phyloP scores from a whole-genome alignment of 2,329 filamentous ascomycete species.

The Cladosporium oxysporum region DNA sequence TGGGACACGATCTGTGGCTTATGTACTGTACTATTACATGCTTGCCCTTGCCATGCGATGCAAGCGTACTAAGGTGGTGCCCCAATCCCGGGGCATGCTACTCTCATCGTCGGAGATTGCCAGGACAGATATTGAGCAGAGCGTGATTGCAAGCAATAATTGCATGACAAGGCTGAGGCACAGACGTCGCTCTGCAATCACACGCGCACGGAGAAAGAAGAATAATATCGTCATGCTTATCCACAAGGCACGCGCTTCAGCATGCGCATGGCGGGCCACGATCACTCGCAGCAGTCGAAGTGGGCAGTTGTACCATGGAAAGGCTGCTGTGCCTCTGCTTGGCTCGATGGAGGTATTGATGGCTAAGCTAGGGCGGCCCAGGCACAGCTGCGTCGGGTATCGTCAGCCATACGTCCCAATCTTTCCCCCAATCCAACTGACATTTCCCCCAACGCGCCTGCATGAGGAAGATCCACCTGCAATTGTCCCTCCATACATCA shows the following conservation, averaged over 20 bases:
- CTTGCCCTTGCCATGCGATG: not conserved
- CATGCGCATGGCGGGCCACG: not conserved
- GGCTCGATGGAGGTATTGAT: not conserved
- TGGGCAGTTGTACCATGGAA: not conserved
- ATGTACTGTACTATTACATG: not conserved
- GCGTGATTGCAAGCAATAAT: not conserved
- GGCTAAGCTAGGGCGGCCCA: not conserved
- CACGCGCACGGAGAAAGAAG: not conserved
- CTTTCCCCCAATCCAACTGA: not conserved
- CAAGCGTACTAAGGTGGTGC: not conserved
- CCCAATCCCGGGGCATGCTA: not conserved
- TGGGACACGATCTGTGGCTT: not conserved
- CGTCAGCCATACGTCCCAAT: conserved; percentile 2
- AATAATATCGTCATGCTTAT: not conserved
- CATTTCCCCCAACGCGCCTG: conserved; percentile 3
- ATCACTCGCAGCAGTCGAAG: not conserved
- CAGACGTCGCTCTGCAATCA: not conserved
- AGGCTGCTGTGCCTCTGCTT: not conserved
- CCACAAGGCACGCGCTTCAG: not conserved
- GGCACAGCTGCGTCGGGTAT: not conserved
- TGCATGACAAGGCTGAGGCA: not conserved
- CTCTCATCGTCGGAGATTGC: not conserved
- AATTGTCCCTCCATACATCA: not conserved
- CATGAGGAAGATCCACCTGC: not conserved
- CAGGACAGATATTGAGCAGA: not conserved